A percentile compares a stretch with the other conserved stretches of the same genome.
phyloP scores from a whole-genome alignment of 2,329 filamentous ascomycete genomes.

The Knufia petricola region DNA sequence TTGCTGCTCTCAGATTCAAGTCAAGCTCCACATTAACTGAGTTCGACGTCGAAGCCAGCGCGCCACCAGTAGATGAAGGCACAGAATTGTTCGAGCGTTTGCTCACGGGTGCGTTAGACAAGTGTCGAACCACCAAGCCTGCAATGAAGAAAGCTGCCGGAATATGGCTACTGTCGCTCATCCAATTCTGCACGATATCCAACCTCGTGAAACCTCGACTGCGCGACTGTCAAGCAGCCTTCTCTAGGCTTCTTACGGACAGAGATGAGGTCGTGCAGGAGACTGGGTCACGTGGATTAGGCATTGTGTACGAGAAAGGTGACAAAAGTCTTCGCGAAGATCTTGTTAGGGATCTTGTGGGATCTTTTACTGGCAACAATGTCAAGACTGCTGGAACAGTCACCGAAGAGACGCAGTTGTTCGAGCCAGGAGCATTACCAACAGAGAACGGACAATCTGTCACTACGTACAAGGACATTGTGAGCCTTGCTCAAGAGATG shows the following conservation, averaged over 20 bases:
- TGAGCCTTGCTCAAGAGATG: conserved; percentile 89
- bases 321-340: conserved; percentile 70
- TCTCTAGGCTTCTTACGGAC: conserved; percentile 77
- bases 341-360: conserved; percentile 76
- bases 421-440: conserved; percentile 80
- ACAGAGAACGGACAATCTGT: conserved; percentile 83
- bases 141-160: conserved; percentile 83
- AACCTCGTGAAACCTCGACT: conserved; percentile 61
- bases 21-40: conserved; percentile 67
- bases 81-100: conserved; percentile 42
- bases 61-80: conserved; percentile 30
- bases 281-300: conserved; percentile 79
- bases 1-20: conserved; percentile 69
- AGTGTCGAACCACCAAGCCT: conserved; percentile 78
- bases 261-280: conserved; percentile 93
- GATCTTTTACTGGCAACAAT: conserved; percentile 72
- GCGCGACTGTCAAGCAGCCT: conserved; percentile 71
- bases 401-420: conserved; percentile 81
- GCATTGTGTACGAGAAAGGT: conserved; percentile 89
- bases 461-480: conserved; percentile 95
- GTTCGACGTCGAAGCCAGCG: conserved; percentile 59
- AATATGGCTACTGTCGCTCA: conserved; percentile 86
- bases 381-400: conserved; percentile 66
- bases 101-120: conserved; percentile 62
- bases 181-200: conserved; percentile 75